A percentile compares a stretch with the other conserved stretches of the same genome.
Conservation (phyloP, 208 protist species). For the Naegleria lovaniensis region DNA sequence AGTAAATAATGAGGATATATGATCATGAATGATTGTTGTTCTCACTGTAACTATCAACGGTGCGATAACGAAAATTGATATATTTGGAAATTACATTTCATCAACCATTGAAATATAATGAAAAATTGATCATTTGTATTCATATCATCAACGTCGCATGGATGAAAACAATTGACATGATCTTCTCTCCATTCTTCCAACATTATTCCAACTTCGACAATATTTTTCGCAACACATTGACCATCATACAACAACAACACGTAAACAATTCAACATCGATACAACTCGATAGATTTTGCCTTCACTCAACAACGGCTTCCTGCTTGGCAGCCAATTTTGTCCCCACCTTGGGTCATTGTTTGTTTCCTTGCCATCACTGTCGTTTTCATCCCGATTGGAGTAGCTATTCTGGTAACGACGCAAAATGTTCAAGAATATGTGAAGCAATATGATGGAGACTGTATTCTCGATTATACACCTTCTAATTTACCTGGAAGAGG, state of each 20-base stretch:
- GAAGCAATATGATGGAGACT: constrained; percentile 62
- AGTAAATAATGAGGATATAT: not conserved
- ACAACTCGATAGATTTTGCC: constrained; percentile 41
- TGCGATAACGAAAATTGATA: no score
- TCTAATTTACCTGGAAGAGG: not conserved
- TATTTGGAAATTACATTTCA: no score
- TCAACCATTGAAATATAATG: not conserved
- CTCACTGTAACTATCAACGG: no score
- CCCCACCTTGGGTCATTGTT: constrained; percentile 74
- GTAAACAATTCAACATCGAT: not conserved
- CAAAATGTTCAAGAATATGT: constrained; percentile 59
- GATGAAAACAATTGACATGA: not conserved
- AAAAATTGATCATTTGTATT: not conserved
- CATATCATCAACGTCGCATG: not conserved
- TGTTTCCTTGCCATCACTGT: constrained; percentile 76
- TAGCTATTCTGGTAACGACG: constrained; percentile 63
- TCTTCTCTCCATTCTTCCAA: no score
- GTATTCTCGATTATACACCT: not conserved
- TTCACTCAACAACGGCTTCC: constrained; percentile 90
- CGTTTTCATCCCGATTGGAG: constrained; percentile 83
- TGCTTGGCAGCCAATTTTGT: constrained; percentile 91
- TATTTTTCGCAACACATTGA: not conserved
- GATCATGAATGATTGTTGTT: no score
- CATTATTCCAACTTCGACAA: not conserved
- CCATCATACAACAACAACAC: not conserved